Base-by-base conservation (phyloP, 257 asterid genomes). In the Paulownia fortunei region DNA sequence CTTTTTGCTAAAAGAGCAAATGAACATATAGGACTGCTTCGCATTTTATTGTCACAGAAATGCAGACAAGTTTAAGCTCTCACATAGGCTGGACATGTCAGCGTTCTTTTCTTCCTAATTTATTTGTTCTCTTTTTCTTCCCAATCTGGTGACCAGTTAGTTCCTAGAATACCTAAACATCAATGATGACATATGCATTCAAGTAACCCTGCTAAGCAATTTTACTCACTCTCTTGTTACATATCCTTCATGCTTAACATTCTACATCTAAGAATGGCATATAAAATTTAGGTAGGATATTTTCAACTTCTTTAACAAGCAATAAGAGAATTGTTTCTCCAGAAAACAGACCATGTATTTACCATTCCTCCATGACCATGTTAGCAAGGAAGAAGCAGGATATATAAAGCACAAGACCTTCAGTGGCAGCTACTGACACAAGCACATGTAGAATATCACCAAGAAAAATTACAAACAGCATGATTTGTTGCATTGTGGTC, bases 121-220 rank as follows among this genome's bases (percentile, higher is more conserved):
- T 65, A 42, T 80, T 37, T 23, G 16, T 64, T 37, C 0, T 62
- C 6, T 18, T 27, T 52, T 26, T 51, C 51, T 47, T 44, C 11
- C 44, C 49, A 19, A 51, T 51, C 51, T 9, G 67, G 68, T 74
- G 47, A 73, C 69, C 61, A 26, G 16, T 41, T 46, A 61, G 51
- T 54, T 46, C 21, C 12, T 55, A 46, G 51, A 47, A 34, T 41
- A 19, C 79, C 70, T 37, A 42, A 46, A 63, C 59, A 36, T 55
- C 77, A 83, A n/a, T 65, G 37, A 55, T 39, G 78, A 60, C 47
- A 80, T 19, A 52, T 42, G 67, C 60, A 80, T 73, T 72, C 66
- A 74, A 60, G 59, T 59, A 26, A 62, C 74, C 62, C 74, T 15
- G 34, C 60, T 37, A 41, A 63, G 62, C n/a, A 46, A 79, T 18